Evolutionary conservation across 2,329 filamentous ascomycete species (phyloP).

Genomic region (Colletotrichum higginsianum): DNA sequence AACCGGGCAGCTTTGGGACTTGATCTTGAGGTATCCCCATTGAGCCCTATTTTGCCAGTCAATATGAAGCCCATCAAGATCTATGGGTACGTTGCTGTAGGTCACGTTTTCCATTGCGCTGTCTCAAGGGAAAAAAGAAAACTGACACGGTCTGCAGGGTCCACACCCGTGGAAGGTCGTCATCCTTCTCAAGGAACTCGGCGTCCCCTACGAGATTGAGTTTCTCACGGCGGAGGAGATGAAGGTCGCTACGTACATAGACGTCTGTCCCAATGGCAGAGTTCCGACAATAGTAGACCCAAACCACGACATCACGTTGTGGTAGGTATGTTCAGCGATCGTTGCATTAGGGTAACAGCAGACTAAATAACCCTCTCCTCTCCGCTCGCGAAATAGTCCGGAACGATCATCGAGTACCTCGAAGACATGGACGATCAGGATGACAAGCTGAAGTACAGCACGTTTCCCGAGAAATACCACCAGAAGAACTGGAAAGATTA

Average conservation of each 20-base stretch:
- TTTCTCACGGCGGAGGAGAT: conserved; percentile 44
- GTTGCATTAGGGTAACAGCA: neutral
- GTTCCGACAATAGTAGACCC: conserved; percentile 52
- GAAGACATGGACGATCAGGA: conserved; percentile 48
- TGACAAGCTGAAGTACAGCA: conserved; percentile 42
- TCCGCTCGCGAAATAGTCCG: conserved; percentile 34
- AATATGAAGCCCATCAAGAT: neutral
- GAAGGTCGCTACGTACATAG: conserved; percentile 46
- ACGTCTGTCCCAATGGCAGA: conserved; percentile 53
- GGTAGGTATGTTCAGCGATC: neutral
- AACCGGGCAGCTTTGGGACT: neutral
- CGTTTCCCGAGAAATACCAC: conserved; percentile 47
- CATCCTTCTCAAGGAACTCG: conserved; percentile 54
- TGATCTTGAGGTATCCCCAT: neutral
- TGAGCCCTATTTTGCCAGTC: neutral
- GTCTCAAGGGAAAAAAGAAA: neutral
- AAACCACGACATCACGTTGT: conserved; percentile 50
- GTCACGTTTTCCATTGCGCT: neutral
- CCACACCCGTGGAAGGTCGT: conserved; percentile 52
- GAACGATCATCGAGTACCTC: conserved; percentile 49
- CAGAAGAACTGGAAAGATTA: neutral
- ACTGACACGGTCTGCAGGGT: conserved; percentile 21
- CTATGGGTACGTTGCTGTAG: conserved; percentile 1
- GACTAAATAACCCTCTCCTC: neutral
- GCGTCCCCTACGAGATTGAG: conserved; percentile 50